Conservation (phyloP, 495 filamentous ascomycete species). For the Penicillium dipodomyicola region DNA sequence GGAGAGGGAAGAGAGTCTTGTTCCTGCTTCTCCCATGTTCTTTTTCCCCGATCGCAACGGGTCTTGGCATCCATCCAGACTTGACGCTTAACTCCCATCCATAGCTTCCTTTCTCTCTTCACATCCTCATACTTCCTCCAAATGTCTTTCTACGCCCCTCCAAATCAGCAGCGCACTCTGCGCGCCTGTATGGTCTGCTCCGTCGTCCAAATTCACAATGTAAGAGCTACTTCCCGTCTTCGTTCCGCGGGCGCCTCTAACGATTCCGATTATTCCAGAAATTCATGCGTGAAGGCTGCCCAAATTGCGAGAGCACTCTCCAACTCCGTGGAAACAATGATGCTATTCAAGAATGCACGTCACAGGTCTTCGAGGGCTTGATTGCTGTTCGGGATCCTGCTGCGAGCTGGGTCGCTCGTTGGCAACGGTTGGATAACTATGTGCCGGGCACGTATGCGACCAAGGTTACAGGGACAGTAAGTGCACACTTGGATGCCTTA, state of each 20-base stretch:
- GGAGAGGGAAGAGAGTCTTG: conserved; percentile 6
- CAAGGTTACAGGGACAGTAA: conserved; percentile 77
- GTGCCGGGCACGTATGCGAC: conserved; percentile 86
- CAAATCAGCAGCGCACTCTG: conserved; percentile 70
- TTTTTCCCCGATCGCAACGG: conserved; percentile 31
- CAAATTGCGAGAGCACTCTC: conserved; percentile 92
- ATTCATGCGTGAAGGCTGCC: conserved; percentile 83
- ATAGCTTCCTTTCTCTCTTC: conserved; percentile 7
- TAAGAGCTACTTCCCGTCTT: conserved; percentile 38
- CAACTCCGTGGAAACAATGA: conserved; percentile 75
- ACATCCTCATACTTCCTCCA: conserved; percentile 7
- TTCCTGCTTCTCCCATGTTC: conserved; percentile 22
- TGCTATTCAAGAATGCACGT: conserved; percentile 86
- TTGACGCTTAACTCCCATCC: conserved; percentile 15
- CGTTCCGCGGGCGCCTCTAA: conserved; percentile 2
- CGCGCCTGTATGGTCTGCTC: conserved; percentile 99
- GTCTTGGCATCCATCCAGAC: conserved; percentile 30
- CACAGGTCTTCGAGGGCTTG: conserved; percentile 88
- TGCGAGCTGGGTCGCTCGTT: conserved; percentile 87
- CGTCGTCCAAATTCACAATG: conserved; percentile 75
- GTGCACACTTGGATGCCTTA: conserved; percentile 14
- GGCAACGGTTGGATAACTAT: conserved; percentile 87
- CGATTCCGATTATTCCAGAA: conserved; percentile 45
- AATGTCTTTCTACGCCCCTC: conserved; percentile 58
- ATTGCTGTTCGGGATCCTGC: conserved; percentile 75